Evolutionary conservation across 75 land plant species (phyloP).

Genomic region (Pinus taeda): DNA sequence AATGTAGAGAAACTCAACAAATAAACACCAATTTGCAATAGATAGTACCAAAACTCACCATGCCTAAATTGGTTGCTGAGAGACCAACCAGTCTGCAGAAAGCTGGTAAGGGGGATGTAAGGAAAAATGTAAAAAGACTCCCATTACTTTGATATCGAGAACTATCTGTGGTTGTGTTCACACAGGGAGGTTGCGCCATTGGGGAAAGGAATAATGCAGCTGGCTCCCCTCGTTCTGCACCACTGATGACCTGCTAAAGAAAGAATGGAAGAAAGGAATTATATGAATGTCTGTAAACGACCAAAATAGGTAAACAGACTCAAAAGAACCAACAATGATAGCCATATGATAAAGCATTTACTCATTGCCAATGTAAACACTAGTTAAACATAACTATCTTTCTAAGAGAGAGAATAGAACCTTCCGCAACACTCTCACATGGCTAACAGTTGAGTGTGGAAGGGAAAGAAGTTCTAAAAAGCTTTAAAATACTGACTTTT

Average conservation of each 20-base stretch:
- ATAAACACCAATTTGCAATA: not conserved
- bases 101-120: conserved; percentile 90
- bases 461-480: not conserved
- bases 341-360: too few species aligned
- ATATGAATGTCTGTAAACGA: too few species aligned
- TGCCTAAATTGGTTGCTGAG: conserved; percentile 21
- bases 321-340: too few species aligned
- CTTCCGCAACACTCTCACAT: not conserved
- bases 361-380: not conserved
- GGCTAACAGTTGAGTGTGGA: not conserved
- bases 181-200: conserved; percentile 17
- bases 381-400: not conserved
- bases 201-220: conserved; percentile 81
- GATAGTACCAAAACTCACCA: not conserved
- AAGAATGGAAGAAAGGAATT: too few species aligned
- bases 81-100: conserved; percentile 69
- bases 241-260: conserved; percentile 65
- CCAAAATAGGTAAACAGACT: too few species aligned
- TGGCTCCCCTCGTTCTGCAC: conserved; percentile 84
- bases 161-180: conserved; percentile 20
- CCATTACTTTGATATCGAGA: conserved; percentile 38
- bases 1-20: not conserved
- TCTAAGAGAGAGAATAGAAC: not conserved
- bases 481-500: not conserved
- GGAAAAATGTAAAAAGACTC: conserved; percentile 86